Evolutionary conservation across 2,329 filamentous ascomycete species (phyloP), one percentile per base, ranked within the genome.

Genomic region (Colletotrichum sp.): DNA sequence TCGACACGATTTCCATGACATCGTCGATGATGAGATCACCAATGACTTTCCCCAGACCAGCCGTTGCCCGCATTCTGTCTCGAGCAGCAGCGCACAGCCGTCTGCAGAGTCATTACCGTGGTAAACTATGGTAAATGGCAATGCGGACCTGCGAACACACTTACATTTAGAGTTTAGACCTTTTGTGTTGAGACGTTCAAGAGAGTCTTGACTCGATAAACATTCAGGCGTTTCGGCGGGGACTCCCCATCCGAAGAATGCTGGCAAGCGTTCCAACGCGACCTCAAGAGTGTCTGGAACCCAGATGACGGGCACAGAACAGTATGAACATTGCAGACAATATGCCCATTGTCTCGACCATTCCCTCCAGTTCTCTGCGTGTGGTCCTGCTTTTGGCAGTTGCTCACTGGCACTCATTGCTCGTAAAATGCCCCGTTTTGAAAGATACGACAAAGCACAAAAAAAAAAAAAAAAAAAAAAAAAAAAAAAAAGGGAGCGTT

Each of bases 131-230:
- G 52, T 27, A 27, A 66, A 30, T 48, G 43, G 66, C 36, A 36
- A 15, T 62, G 30, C 52, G 22, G 43, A 48, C 34, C 8, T 18
- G 28, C 15, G 30, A 27, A 55, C 8, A 55, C 56, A n/a, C 43
- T 68, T 16, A 56, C 43, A 22, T 56, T 70, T 71, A 64, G 43
- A 68, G 69, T 73, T 68, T 25, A 32, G 62, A 25, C 34, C 18
- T 43, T 10, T n/a, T 62, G 64, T 75, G 27, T 66, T 55, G 73
- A 67, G 55, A 67, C 52, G 39, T 28, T 73, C 39, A 25, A 58
- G 43, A 64, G 56, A 64, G 69, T 58, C 70, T 62, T 75, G 62
- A 52, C 32, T 75, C 62, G 43, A 75, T 64, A 58, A 36, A 72
- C 56, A 73, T 30, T 22, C 36, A 64, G 8, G 43, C 48, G 39